Conservation (phyloP, 345 rosid genomes). For the Arabidopsis suecica region DNA sequence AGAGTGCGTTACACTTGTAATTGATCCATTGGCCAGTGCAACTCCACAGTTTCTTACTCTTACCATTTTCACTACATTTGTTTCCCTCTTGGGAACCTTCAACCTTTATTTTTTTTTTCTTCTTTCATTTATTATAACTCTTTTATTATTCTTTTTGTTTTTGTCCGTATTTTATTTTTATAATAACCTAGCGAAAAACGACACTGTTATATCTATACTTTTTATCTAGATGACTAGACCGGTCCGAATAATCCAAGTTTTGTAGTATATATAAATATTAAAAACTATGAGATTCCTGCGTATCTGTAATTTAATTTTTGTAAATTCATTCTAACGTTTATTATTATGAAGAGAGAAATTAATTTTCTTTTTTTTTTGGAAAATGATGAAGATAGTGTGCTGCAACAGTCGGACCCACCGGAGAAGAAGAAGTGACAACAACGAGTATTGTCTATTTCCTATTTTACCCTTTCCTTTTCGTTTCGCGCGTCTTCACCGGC, state of each 20-base stretch:
- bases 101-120: slow-evolving; percentile 20
- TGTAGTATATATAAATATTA: not conserved
- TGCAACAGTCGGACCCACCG: slow-evolving; percentile 39
- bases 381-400: slow-evolving; percentile 43
- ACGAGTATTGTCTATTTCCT: slow-evolving; percentile 22
- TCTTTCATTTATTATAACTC: slow-evolving; percentile 24
- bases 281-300: slow-evolving; percentile 21
- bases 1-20: slow-evolving; percentile 34
- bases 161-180: slow-evolving; percentile 22
- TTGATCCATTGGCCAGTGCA: not conserved
- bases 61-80: slow-evolving; percentile 29
- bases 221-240: slow-evolving; percentile 6
- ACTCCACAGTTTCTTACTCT: slow-evolving; percentile 3
- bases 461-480: slow-evolving; percentile 31
- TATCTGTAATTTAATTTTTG: slow-evolving; percentile 10
- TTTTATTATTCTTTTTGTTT: slow-evolving; percentile 35
- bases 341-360: not conserved
- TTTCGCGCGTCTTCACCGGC: slow-evolving; percentile 44
- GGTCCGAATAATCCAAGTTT: slow-evolving; percentile 12
- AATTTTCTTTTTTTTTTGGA: slow-evolving; percentile 7
- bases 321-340: slow-evolving; percentile 5
- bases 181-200: slow-evolving; percentile 12
- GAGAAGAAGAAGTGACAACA: slow-evolving; percentile 38
- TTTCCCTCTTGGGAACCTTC: slow-evolving; percentile 41
- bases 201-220: not conserved